Percentiles rank a stretch among this genome's conserved stretches.
Evolutionary conservation across 2,329 filamentous ascomycete genomes (phyloP).

Genomic region (Macrophomina tecta): DNA sequence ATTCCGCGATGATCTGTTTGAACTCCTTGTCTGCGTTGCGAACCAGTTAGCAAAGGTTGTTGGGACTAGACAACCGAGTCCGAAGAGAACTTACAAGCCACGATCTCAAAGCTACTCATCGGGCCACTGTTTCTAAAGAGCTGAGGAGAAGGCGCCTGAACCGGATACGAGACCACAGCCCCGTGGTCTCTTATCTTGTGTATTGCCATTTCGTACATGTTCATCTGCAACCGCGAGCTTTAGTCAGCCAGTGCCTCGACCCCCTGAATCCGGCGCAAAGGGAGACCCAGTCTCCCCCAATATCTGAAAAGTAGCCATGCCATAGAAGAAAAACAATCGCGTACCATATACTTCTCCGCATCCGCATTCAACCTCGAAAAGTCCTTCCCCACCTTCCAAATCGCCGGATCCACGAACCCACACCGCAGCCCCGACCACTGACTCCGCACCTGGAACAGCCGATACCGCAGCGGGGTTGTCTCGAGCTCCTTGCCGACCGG

Average conservation of each 20-base stretch:
- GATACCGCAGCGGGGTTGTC: slow-evolving; percentile 33
- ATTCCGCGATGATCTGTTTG: slow-evolving; percentile 42
- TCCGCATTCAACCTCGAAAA: slow-evolving; percentile 43
- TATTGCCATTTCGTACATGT: slow-evolving; percentile 45
- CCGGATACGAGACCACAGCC: slow-evolving; percentile 43
- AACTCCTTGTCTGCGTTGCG: slow-evolving; percentile 40
- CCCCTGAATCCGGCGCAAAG: background rate
- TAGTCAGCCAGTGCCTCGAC: slow-evolving; percentile 20
- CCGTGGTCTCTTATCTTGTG: slow-evolving; percentile 45
- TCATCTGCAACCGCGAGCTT: slow-evolving; percentile 34
- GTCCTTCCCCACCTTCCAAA: slow-evolving; percentile 45
- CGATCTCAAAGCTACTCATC: slow-evolving; percentile 43
- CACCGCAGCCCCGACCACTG: slow-evolving; percentile 42
- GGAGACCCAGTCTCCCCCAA: background rate
- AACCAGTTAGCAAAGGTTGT: background rate
- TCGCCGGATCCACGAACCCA: slow-evolving; percentile 44
- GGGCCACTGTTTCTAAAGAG: slow-evolving; percentile 39
- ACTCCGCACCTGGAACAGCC: slow-evolving; percentile 41
- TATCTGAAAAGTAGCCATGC: background rate
- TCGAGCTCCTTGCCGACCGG: slow-evolving; percentile 37
- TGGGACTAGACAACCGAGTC: background rate
- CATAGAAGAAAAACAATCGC: background rate
- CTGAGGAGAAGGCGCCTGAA: slow-evolving; percentile 40
- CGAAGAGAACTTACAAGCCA: slow-evolving; percentile 39
- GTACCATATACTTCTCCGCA: slow-evolving; percentile 46